These are phyloP conservation scores for Raphanus sativus DNA, from an alignment of 345 rosid genomes.

Conservation along the genomic window DNA sequence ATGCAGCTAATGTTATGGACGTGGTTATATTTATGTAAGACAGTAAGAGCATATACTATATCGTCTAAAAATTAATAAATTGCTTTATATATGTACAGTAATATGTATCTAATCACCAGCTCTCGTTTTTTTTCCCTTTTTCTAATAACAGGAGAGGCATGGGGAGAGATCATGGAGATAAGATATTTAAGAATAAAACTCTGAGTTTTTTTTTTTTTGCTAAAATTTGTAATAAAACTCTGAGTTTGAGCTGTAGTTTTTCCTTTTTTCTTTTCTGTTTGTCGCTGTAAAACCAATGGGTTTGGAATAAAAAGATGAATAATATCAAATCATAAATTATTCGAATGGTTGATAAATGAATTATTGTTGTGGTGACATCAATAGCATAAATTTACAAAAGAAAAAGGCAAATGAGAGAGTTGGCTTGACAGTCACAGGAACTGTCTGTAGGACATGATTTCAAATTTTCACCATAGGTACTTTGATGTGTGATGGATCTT, in stretches of 20 bases:
- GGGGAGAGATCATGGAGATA: neutral
- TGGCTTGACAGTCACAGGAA: constrained; percentile 18
- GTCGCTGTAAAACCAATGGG: neutral
- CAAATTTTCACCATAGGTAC: constrained; percentile 31
- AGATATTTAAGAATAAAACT: constrained; percentile 25
- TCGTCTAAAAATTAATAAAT: neutral
- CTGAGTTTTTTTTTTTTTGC: too few relatives aligned
- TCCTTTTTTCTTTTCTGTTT: neutral
- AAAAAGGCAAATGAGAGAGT: neutral
- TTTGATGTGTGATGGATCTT: constrained; percentile 35
- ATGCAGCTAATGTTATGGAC: constrained; percentile 39
- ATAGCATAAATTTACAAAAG: neutral
- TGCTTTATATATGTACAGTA: too few relatives aligned
- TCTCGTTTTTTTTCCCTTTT: neutral
- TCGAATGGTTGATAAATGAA: neutral
- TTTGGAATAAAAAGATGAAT: neutral
- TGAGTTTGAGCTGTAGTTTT: neutral
- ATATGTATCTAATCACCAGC: neutral
- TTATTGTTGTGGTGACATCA: too few relatives aligned
- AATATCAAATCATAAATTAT: neutral
- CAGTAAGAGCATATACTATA: neutral
- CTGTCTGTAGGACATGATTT: constrained; percentile 40
- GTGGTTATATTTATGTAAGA: constrained; percentile 1
- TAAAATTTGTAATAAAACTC: constrained; percentile 24
- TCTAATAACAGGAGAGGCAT: neutral